Evolutionary conservation across 768 basidiomycete genomes (phyloP), one percentile per base, ranked within the genome.

Genomic region (Lactarius tabidus): DNA sequence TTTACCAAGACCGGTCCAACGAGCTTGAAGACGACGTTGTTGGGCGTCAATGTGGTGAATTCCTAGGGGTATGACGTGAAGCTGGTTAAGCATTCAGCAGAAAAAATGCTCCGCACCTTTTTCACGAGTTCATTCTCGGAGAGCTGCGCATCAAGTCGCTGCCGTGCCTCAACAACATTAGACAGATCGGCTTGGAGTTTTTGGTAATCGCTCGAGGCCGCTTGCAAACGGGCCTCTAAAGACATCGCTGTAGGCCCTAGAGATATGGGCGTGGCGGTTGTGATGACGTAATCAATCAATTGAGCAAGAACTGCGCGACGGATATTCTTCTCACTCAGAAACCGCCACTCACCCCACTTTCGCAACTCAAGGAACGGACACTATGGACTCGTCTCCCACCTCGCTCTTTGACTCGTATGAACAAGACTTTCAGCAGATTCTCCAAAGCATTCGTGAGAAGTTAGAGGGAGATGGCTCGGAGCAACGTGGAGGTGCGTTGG

Each of bases 101-200:
- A 26, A 43, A n/a, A 31, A 18, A 51, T 59, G 31, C n/a, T 18
- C 48, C 75, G 23, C 43, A 89, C 95, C 84, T 95, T 92, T 74
- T 93, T 87, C 53, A 98, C 96, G 56, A 87, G 79, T 75, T 97
- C 92, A 76, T 95, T 97, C 78, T 98, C 96, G 7, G 89, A 87
- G 52, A 89, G 77, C 74, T 97, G 95, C 0, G 93, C 87, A 67
- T 96, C 96, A n/a, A 98, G 82, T 60, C 85, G 83, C 70, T 96
- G 93, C 52, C 90, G 81, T 17, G 86, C 88, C 69, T 94, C 92
- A 41, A 98, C 88, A 5, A 84, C 80, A 62, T 79, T 80, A 1
- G 87, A 80, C 45, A 94, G 78, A 66, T 95, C 92, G 2, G 76
- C 72, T 72, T 97, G 93, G 9, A 95, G 71, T 71, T 89, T 91